Conservation (phyloP, 148 eudicot species). For the Fagopyrum esculentum region DNA sequence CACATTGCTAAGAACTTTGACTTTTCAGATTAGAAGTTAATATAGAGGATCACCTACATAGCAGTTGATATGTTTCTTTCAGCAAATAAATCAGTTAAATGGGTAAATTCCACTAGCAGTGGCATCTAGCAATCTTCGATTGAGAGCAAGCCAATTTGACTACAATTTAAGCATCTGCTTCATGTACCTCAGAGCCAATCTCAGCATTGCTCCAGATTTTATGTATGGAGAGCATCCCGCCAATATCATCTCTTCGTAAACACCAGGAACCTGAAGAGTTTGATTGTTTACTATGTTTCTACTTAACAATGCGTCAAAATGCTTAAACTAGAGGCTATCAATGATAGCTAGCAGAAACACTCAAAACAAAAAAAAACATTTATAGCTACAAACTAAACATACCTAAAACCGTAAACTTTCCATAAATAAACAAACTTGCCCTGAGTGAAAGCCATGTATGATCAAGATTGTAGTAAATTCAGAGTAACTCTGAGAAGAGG, state of each 20-base stretch:
- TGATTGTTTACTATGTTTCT: not conserved
- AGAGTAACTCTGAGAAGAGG: too few species aligned
- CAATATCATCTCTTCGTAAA: slow-evolving; percentile 85
- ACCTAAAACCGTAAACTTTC: too few species aligned
- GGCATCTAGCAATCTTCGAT: not conserved
- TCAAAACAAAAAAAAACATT: not conserved
- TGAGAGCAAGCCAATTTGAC: not conserved
- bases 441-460: too few species aligned
- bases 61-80: too few species aligned
- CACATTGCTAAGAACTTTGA: too few species aligned
- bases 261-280: slow-evolving; percentile 73
- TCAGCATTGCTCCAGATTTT: slow-evolving; percentile 86
- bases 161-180: slow-evolving; percentile 52
- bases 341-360: not conserved
- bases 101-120: not conserved
- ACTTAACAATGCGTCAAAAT: not conserved
- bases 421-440: too few species aligned
- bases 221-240: slow-evolving; percentile 81
- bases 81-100: not conserved
- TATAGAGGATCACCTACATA: too few species aligned
- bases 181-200: slow-evolving; percentile 89
- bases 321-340: not conserved
- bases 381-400: not conserved
- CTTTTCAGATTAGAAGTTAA: too few species aligned
- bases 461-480: too few species aligned